These are phyloP conservation scores for Mycena citricolor DNA, from an alignment of 1,284 basidiomycete genomes.

Conservation along the genomic window DNA sequence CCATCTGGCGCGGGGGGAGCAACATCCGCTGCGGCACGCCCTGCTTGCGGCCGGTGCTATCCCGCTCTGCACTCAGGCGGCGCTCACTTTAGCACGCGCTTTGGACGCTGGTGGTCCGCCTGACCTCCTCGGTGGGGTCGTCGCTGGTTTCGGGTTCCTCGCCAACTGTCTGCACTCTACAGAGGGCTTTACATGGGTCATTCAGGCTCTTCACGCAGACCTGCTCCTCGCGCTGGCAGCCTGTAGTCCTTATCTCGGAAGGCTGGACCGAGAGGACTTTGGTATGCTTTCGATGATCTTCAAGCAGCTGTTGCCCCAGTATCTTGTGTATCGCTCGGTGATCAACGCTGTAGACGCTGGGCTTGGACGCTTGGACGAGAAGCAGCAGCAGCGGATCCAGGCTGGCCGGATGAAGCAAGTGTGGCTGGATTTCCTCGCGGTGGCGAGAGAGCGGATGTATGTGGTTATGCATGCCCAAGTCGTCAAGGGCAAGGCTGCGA, in stretches of 20 bases:
- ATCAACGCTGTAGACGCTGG: slow-evolving; percentile 31
- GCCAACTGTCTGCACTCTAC: slow-evolving; percentile 38
- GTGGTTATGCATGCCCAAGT: slow-evolving; percentile 27
- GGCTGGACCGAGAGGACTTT: slow-evolving; percentile 31
- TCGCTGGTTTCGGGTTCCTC: slow-evolving; percentile 35
- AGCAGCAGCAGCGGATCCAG: slow-evolving; percentile 22
- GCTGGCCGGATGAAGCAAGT: slow-evolving; percentile 26
- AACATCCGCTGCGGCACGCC: slow-evolving; percentile 34
- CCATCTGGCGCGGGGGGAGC: slow-evolving; percentile 29
- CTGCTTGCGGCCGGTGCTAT: slow-evolving; percentile 35
- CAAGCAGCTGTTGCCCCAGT: slow-evolving; percentile 32
- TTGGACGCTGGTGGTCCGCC: slow-evolving; percentile 26
- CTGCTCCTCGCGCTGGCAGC: slow-evolving; percentile 35
- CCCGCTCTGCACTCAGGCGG: slow-evolving; percentile 31
- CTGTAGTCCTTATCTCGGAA: slow-evolving; percentile 29
- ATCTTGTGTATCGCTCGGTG: slow-evolving; percentile 38
- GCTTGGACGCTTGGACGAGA: slow-evolving; percentile 26
- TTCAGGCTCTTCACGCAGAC: slow-evolving; percentile 34
- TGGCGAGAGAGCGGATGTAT: slow-evolving; percentile 30
- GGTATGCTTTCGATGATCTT: slow-evolving; percentile 32
- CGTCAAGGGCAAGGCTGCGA: slow-evolving; percentile 30
- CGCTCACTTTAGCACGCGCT: slow-evolving; percentile 28
- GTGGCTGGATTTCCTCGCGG: slow-evolving; percentile 31
- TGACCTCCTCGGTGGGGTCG: slow-evolving; percentile 29
- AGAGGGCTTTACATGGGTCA: slow-evolving; percentile 40